Evolutionary conservation across 2,329 filamentous ascomycete genomes (phyloP), one percentile per base, ranked within the genome.

Genomic region (Hymenoscyphus occultus): DNA sequence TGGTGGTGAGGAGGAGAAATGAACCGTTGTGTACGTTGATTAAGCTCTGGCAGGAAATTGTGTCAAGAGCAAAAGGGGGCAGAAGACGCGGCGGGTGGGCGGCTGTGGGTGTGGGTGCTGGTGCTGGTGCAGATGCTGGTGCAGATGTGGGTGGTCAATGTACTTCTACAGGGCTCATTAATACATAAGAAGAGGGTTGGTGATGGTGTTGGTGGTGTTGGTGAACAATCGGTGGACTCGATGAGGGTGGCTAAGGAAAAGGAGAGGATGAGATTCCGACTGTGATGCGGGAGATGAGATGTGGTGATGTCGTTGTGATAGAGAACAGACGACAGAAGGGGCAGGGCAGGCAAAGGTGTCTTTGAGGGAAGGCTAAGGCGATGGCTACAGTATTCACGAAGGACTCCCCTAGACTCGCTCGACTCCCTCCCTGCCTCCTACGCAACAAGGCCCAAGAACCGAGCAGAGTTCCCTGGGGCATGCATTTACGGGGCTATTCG

Each of bases 91-190:
- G 45, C n/a, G 35, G 35, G 35, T 7, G 35, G 35, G 35, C 35
- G 35, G 35, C 5, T 35, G 28, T 28, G 28, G 28, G 28, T 28
- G 28, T 28, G 28, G 28, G 28, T 28, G 2, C 28, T 28, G 28
- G 28, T 28, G 22, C 22, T 22, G 22, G 22, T 22, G 22, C 22
- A 22, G 22, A 22, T 22, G 28, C 28, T 28, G 28, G 28, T 28
- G 28, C 28, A 28, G 28, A 28, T 28, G 28, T 42, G 40, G 56
- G 56, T 45, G 45, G 16, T 67, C 61, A 69, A 68, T 69, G 62
- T 69, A 71, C 28, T 28, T 28, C 28, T 28, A 28, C 69, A 70
- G 62, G 45, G 65, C 64, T 64, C 69, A 71, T 71, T 71, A 71
- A 69, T 70, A 69, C 64, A 69, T 59, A 59, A 48, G 54, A 54